Evolutionary conservation across 371 early-diverging fungal species (phyloP), one percentile per base, ranked within the genome.

Genomic region (Phascolomyces articulosus): DNA sequence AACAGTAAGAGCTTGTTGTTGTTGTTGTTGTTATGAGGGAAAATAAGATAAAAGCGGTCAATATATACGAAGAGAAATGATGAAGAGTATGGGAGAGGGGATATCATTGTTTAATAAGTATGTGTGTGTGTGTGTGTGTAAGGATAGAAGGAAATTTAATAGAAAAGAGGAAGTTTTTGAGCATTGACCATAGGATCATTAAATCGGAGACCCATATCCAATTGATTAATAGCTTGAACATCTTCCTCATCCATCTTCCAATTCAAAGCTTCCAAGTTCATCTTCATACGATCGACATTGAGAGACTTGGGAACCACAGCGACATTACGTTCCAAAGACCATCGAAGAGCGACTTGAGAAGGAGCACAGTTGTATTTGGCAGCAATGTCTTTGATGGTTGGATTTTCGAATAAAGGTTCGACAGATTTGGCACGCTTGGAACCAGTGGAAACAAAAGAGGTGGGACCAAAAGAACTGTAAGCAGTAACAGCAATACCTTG

Each of bases 271-370:
- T 80, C 72, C 51, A 77, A 63, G 58, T 80, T 80, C 34, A 55
- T 44, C 64, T 80, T 71, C 75, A 92, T 77, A 57, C 90, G 75
- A 4, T 70, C 69, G 11, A 73, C 64, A 28, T 83, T 72, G 3
- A 75, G 68, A 61, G 82, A 84, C 74, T 91, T 92, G 47, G 93
- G 93, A 21, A 92, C 87, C 38, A 89, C 86, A n/a, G 77, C 83
- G 59, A 82, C 63, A 38, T 85, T 75, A 56, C 77, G 79, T 47
- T 85, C 82, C 59, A 87, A 54, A 53, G 84, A 81, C 87, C 87
- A 89, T 24, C 83, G 78, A 10, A 89, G 65, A 21, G 86, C 75
- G 38, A 82, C 68, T 59, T 87, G 86, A n/a, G 85, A 84, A 9
- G 67, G 63, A 16, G 76, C 72, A 47, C 71, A 71, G 7, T 69